These are phyloP conservation scores for Biscutella auriculata DNA, from an alignment of 441 rosid genomes.

Conservation along the genomic window DNA sequence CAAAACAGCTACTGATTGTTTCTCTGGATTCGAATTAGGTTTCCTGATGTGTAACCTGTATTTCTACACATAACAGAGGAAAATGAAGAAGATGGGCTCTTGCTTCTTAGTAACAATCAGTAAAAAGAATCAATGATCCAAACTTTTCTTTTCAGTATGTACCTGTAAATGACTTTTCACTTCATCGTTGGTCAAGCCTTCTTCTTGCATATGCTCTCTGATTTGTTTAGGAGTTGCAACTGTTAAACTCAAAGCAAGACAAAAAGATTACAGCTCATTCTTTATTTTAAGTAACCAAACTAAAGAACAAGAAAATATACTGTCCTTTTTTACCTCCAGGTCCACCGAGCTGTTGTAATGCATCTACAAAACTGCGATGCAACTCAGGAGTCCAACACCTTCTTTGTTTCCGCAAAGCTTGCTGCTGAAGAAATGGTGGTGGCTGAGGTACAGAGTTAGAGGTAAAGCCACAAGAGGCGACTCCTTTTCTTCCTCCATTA, in stretches of 20 bases:
- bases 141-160: neutral
- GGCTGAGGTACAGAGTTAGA: constrained; percentile 27
- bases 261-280: constrained; percentile 13
- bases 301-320: neutral
- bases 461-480: constrained; percentile 34
- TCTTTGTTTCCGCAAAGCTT: constrained; percentile 68
- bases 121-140: neutral
- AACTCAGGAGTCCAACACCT: constrained; percentile 94
- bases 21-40: constrained; percentile 29
- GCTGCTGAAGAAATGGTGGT: constrained; percentile 36
- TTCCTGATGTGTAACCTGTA: constrained; percentile 70
- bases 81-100: neutral
- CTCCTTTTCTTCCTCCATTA: constrained; percentile 25
- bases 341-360: constrained; percentile 87
- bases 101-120: neutral
- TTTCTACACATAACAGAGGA: constrained; percentile 43
- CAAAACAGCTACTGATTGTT: constrained; percentile 46
- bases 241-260: constrained; percentile 21
- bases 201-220: constrained; percentile 90
- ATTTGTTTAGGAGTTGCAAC: constrained; percentile 97
- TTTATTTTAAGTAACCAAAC: neutral
- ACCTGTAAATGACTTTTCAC: constrained; percentile 98
- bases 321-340: constrained; percentile 47
- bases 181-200: constrained; percentile 94
- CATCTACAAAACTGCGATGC: constrained; percentile 72